These are phyloP conservation scores for Rhynchospora breviuscula DNA, from an alignment of 176 grass and related monocot species.

Conservation along the genomic window DNA sequence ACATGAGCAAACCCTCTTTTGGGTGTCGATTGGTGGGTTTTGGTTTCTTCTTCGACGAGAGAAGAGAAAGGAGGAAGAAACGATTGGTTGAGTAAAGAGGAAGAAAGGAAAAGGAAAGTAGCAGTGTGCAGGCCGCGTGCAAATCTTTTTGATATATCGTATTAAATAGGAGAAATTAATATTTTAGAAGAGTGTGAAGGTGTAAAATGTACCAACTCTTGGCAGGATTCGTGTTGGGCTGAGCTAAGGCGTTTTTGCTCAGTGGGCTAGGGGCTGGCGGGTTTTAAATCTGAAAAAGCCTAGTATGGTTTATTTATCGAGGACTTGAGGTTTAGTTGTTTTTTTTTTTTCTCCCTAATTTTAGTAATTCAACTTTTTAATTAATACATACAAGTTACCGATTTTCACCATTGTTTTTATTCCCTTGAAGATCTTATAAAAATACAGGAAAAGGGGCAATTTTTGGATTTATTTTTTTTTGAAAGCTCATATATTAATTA, in stretches of 20 bases:
- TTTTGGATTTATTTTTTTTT: too few relatives aligned
- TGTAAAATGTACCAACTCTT: not conserved
- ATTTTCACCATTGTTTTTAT: too few relatives aligned
- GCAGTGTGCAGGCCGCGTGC: not conserved
- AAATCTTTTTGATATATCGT: not conserved
- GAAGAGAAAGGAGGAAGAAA: not conserved
- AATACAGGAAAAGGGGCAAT: too few relatives aligned
- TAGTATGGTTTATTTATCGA: not conserved
- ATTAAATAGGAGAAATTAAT: not conserved
- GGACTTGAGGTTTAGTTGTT: too few relatives aligned
- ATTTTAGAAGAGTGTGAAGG: too few relatives aligned
- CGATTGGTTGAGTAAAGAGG: not conserved
- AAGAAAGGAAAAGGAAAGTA: not conserved
- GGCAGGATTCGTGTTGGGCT: not conserved
- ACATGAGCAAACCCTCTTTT: constrained; percentile 31
- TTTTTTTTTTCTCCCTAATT: too few relatives aligned
- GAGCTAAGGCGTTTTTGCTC: not conserved
- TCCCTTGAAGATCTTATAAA: too few relatives aligned
- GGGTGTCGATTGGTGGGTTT: not conserved
- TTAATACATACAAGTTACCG: too few relatives aligned
- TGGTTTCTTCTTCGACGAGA: not conserved
- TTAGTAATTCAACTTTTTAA: too few relatives aligned
- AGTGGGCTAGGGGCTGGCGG: not conserved
- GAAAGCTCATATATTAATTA: too few relatives aligned
- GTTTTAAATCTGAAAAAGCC: not conserved